Evolutionary conservation across 306 rosid species (phyloP).

Genomic region (Inga oerstediana): DNA sequence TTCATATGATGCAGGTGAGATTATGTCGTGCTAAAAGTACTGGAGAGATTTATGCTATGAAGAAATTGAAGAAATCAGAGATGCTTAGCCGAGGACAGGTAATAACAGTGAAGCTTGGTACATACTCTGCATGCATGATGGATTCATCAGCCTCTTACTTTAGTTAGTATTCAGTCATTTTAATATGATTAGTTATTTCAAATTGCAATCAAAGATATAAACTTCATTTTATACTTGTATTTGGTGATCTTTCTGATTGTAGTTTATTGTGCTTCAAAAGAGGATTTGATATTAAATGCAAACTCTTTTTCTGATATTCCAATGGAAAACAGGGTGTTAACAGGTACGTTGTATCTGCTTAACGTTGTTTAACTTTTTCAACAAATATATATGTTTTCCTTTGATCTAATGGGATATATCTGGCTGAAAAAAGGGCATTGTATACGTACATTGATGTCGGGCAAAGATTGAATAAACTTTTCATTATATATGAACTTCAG

Average conservation of each 20-base stretch:
- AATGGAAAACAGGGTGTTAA: slow-evolving; percentile 14
- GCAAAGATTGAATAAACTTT: slow-evolving; percentile 15
- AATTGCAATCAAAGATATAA: neutral
- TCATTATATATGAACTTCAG: neutral
- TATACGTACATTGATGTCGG: neutral
- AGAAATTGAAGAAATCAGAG: slow-evolving; percentile 95
- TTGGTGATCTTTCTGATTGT: neutral
- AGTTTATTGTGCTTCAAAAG: neutral
- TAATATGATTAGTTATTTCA: neutral
- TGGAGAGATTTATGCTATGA: slow-evolving; percentile 92
- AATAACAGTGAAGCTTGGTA: slow-evolving; percentile 18
- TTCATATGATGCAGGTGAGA: slow-evolving; percentile 64
- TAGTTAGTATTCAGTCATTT: neutral
- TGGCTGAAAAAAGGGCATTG: neutral
- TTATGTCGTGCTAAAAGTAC: slow-evolving; percentile 83
- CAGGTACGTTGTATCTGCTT: slow-evolving; percentile 4
- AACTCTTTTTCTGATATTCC: slow-evolving; percentile 12
- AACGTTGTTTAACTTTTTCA: slow-evolving; percentile 22
- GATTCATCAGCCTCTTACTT: neutral
- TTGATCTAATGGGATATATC: slow-evolving; percentile 13
- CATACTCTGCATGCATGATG: neutral
- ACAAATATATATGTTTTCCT: neutral
- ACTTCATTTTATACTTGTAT: neutral
- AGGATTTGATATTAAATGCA: slow-evolving; percentile 1
- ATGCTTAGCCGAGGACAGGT: slow-evolving; percentile 99